These are phyloP conservation scores for Coleophoma crateriformis DNA, from an alignment of 2,329 filamentous ascomycete species.

Conservation along the genomic window DNA sequence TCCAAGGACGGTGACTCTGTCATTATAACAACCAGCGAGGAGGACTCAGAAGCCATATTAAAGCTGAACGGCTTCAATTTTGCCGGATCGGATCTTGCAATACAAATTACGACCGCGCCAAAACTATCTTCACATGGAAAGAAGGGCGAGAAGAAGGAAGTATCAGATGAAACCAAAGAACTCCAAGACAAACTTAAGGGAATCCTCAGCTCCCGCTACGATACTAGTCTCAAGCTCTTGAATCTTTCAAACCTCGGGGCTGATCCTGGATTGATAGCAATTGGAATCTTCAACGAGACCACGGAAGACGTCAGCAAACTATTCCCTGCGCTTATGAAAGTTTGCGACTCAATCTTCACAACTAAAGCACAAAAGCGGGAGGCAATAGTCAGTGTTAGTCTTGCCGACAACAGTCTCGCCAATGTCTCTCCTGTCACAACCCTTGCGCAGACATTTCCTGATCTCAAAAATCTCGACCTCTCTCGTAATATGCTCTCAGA, in stretches of 20 bases:
- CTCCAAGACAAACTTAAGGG: conserved; percentile 63
- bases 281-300: conserved; percentile 70
- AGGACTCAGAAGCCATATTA: conserved; percentile 57
- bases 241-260: conserved; percentile 73
- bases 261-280: conserved; percentile 65
- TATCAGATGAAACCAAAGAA: conserved; percentile 49
- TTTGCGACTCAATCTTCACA: conserved; percentile 75
- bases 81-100: conserved; percentile 54
- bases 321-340: conserved; percentile 85
- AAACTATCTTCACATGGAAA: conserved; percentile 4
- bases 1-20: conserved; percentile 63
- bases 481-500: conserved; percentile 75
- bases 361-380: conserved; percentile 66
- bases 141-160: conserved; percentile 33
- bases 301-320: conserved; percentile 59
- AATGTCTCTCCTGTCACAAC: conserved; percentile 68
- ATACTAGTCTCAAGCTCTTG: conserved; percentile 65
- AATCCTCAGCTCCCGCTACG: conserved; percentile 72
- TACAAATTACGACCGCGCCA: conserved; percentile 34
- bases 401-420: conserved; percentile 74
- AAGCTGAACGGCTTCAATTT: conserved; percentile 66
- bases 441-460: conserved; percentile 74
- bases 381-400: conserved; percentile 74
- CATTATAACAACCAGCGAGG: conserved; percentile 59
- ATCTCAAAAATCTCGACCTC: conserved; percentile 83